These are phyloP conservation scores for Rhododendron vialii DNA, from an alignment of 148 eudicot species.

Conservation along the genomic window DNA sequence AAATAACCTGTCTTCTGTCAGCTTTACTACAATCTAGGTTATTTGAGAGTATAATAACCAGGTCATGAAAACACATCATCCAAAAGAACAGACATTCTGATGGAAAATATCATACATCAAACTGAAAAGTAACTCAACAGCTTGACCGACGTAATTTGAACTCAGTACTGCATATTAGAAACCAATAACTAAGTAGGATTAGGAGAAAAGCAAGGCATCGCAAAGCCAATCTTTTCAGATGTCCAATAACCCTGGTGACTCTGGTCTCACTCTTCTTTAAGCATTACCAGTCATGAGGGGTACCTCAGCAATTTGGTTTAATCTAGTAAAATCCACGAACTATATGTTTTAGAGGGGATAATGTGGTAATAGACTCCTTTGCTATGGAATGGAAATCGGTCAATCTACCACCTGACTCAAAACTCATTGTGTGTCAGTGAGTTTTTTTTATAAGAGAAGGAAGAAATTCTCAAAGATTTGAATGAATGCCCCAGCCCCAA, in stretches of 20 bases:
- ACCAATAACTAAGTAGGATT: not conserved
- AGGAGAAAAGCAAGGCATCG: not conserved
- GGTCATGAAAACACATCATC: not conserved
- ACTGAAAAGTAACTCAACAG: not conserved
- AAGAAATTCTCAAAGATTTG: not conserved
- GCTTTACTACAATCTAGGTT: not conserved
- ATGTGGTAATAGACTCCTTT: not conserved
- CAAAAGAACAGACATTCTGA: not conserved
- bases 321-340: not conserved
- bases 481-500: not conserved
- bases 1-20: slow-evolving; percentile 15
- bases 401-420: not conserved
- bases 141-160: not conserved
- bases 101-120: not conserved
- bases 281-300: not conserved
- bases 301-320: not conserved
- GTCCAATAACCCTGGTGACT: not conserved
- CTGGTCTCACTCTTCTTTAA: slow-evolving; percentile 10
- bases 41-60: not conserved
- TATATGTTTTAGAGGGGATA: not conserved
- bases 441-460: not conserved
- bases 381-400: not conserved
- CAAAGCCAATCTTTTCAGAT: slow-evolving; percentile 1
- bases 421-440: not conserved
- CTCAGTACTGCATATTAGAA: not conserved